A percentile compares a stretch with the other conserved stretches of the same genome.
These are phyloP conservation scores for Whalleya microplaca DNA, from an alignment of 2,329 filamentous ascomycete species.

Conservation along the genomic window DNA sequence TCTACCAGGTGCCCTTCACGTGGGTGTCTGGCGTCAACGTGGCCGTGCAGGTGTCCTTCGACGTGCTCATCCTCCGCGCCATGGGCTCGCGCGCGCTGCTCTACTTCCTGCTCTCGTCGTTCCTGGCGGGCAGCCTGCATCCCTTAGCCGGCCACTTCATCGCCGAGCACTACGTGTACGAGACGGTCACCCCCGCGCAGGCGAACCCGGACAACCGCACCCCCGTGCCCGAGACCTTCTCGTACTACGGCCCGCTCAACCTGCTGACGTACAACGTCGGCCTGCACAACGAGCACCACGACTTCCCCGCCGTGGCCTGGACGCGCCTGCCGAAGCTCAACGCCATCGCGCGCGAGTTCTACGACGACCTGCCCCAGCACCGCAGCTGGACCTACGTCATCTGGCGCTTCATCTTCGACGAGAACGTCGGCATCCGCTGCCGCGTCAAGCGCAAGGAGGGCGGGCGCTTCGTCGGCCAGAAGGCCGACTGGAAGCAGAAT, in stretches of 20 bases:
- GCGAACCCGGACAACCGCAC: constrained; percentile 62
- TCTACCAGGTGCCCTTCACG: constrained; percentile 89
- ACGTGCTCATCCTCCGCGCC: constrained; percentile 66
- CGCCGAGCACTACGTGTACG: constrained; percentile 91
- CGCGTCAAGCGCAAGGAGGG: constrained; percentile 91
- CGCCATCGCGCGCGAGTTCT: constrained; percentile 86
- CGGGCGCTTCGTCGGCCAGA: constrained; percentile 59
- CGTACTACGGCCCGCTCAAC: constrained; percentile 94
- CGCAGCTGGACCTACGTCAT: constrained; percentile 91
- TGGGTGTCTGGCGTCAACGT: constrained; percentile 85
- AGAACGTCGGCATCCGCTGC: constrained; percentile 86
- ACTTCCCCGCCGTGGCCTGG: constrained; percentile 97
- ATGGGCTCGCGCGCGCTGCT: constrained; percentile 68
- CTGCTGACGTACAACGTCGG: constrained; percentile 95
- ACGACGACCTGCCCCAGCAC: constrained; percentile 83
- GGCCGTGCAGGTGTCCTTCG: constrained; percentile 74
- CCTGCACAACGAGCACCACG: constrained; percentile 97
- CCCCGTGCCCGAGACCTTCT: constrained; percentile 89
- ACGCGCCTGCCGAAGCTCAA: constrained; percentile 79
- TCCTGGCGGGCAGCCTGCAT: constrained; percentile 91
- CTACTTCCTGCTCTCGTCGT: constrained; percentile 87
- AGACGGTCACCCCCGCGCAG: constrained; percentile 60
- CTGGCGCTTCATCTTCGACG: constrained; percentile 94
- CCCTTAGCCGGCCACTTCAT: constrained; percentile 98
- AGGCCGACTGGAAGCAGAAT: constrained; percentile 64